Evolutionary conservation across 2,329 filamentous ascomycete genomes (phyloP).

Genomic region (Ophiognomonia clavigignenti-juglandacearum): DNA sequence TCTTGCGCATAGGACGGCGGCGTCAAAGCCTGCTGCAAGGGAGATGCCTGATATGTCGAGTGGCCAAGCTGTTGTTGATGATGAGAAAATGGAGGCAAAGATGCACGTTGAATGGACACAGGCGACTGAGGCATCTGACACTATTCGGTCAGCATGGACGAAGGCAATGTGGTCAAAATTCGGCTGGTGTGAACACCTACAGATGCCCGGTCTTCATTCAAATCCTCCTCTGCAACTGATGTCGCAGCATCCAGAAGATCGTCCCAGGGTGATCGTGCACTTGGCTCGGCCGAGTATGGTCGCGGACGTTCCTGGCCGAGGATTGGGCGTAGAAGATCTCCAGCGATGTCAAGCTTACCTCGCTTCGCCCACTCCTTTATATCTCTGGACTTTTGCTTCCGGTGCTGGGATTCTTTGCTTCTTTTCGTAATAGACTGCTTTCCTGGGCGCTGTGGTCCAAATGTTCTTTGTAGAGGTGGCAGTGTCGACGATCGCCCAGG

Average conservation of each 20-base stretch:
- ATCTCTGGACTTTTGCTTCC: constrained; percentile 68
- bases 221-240: constrained; percentile 76
- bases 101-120: constrained; percentile 57
- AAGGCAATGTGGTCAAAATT: constrained; percentile 25
- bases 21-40: constrained; percentile 84
- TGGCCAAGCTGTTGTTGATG: constrained; percentile 41
- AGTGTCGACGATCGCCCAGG: constrained; percentile 84
- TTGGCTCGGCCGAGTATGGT: constrained; percentile 79
- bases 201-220: constrained; percentile 86
- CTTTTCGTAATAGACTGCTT: constrained; percentile 85
- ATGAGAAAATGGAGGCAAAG: constrained; percentile 52
- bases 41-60: constrained; percentile 78
- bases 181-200: constrained; percentile 50
- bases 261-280: constrained; percentile 82
- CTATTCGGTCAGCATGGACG: constrained; percentile 26
- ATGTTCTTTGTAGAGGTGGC: constrained; percentile 71
- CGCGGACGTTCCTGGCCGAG: constrained; percentile 67
- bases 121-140: constrained; percentile 60
- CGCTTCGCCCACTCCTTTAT: constrained; percentile 62
- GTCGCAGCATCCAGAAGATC: constrained; percentile 91
- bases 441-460: constrained; percentile 67
- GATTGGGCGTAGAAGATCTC: constrained; percentile 54
- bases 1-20: constrained; percentile 69
- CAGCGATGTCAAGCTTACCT: constrained; percentile 45
- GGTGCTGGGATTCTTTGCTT: constrained; percentile 70